Conservation (phyloP, 192 early-diverging fungal species). For the Coemansia sp. region DNA sequence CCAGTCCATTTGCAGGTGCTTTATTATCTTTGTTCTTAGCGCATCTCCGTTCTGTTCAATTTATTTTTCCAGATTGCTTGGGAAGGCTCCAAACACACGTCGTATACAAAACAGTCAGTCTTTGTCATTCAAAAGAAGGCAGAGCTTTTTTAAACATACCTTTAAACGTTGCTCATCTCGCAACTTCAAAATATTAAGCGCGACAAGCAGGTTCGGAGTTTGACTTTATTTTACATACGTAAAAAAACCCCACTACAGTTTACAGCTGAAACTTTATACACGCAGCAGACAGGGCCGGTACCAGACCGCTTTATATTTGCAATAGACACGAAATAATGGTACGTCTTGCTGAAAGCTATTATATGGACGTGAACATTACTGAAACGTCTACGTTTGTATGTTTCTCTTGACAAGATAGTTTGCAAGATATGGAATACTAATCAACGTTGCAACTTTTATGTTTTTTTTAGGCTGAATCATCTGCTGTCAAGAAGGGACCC, state of each 20-base stretch:
- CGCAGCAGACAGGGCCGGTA: neutral
- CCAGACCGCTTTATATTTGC: neutral
- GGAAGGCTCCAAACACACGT: neutral
- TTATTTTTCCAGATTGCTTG: neutral
- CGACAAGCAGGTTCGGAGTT: too few relatives aligned
- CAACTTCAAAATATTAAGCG: neutral
- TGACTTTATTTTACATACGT: too few relatives aligned
- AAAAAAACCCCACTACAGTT: neutral
- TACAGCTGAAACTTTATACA: neutral
- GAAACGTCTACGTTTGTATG: neutral
- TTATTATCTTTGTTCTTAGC: conserved; percentile 3
- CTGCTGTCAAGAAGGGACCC: conserved; percentile 43
- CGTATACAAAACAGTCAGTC: too few relatives aligned
- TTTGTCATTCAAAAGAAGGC: neutral
- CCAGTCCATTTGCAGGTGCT: conserved; percentile 4
- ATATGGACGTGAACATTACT: neutral
- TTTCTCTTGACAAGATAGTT: neutral
- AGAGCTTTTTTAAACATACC: neutral
- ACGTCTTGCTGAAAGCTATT: neutral
- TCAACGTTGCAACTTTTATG: neutral
- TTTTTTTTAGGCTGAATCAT: conserved; percentile 43
- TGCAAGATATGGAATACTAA: neutral
- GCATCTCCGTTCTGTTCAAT: neutral
- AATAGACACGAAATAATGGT: neutral
- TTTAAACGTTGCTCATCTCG: neutral